phyloP scores from a whole-genome alignment of 2,329 filamentous ascomycete species.

The Exophiala mesophila region DNA sequence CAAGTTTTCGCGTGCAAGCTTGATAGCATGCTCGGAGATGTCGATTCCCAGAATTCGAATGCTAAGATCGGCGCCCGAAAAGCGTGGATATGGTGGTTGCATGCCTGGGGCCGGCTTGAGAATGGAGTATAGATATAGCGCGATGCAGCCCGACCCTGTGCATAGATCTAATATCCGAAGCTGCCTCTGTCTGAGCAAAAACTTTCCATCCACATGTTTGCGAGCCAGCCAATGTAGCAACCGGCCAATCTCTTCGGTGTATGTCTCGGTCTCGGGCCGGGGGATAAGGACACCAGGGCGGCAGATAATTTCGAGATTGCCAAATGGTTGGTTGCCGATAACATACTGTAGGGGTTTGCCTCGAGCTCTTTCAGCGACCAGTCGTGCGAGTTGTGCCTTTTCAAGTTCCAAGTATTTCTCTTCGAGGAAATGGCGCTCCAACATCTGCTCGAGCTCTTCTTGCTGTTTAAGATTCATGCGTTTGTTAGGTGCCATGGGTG shows the following conservation, averaged over 20 bases:
- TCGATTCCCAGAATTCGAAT: conserved; percentile 64
- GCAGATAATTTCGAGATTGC: conserved; percentile 72
- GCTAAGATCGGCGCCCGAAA: conserved; percentile 32
- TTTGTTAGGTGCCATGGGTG: too few species aligned
- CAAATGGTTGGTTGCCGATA: conserved; percentile 83
- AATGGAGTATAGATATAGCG: conserved; percentile 66
- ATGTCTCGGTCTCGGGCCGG: conserved; percentile 45
- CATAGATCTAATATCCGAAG: conserved; percentile 77
- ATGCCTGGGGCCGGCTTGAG: conserved; percentile 35
- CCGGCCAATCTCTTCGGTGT: conserved; percentile 17
- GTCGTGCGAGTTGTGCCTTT: neutral
- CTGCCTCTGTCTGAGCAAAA: conserved; percentile 1
- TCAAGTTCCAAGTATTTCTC: conserved; percentile 8
- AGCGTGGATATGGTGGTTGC: neutral
- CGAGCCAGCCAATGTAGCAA: conserved; percentile 5
- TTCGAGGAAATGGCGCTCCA: conserved; percentile 15
- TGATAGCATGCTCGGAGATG: conserved; percentile 61
- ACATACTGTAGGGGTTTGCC: conserved; percentile 86
- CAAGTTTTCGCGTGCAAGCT: conserved; percentile 62
- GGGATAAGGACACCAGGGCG: conserved; percentile 78
- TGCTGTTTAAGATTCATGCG: too few species aligned
- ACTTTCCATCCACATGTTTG: neutral
- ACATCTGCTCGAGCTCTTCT: too few species aligned
- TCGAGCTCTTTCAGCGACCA: conserved; percentile 43
- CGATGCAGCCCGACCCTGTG: conserved; percentile 86